Conservation (phyloP, 345 rosid species). For the Laguncularia racemosa region DNA sequence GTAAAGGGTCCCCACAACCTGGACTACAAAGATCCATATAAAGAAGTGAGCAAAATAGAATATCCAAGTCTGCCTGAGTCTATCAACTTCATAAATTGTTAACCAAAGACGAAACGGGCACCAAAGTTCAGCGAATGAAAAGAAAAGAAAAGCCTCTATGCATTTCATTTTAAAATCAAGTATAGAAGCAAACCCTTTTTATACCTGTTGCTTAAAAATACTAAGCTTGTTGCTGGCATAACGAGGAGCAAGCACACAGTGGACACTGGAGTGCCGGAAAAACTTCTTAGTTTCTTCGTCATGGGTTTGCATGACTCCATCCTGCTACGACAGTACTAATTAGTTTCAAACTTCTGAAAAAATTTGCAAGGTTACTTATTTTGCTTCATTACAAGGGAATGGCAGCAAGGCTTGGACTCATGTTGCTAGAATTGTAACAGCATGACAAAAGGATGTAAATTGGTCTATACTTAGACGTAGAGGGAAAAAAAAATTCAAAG, state of each 20-base stretch:
- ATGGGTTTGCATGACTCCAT: slow-evolving; percentile 76
- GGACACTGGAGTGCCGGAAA: slow-evolving; percentile 48
- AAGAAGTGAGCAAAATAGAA: slow-evolving; percentile 7
- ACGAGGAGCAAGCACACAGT: slow-evolving; percentile 65
- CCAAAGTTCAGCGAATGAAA: too few species aligned
- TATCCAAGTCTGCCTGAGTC: background rate
- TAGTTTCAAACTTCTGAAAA: background rate
- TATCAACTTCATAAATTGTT: background rate
- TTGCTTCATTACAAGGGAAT: too few species aligned
- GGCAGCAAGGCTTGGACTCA: too few species aligned
- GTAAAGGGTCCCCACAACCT: slow-evolving; percentile 75
- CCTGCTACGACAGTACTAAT: slow-evolving; percentile 27
- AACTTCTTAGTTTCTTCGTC: slow-evolving; percentile 66
- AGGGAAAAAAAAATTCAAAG: background rate
- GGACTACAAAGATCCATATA: slow-evolving; percentile 31
- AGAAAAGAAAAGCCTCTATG: too few species aligned
- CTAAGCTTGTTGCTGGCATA: slow-evolving; percentile 68
- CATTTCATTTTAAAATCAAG: slow-evolving; percentile 4
- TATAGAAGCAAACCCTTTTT: slow-evolving; percentile 4
- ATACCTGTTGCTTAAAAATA: slow-evolving; percentile 65
- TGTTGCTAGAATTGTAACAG: too few species aligned
- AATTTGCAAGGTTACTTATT: too few species aligned
- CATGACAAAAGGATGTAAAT: too few species aligned
- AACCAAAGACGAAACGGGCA: too few species aligned
- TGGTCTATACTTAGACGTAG: background rate